Evolutionary conservation across 495 filamentous ascomycete genomes (phyloP), one percentile per base, ranked within the genome.

Genomic region (Penicillium lagena): DNA sequence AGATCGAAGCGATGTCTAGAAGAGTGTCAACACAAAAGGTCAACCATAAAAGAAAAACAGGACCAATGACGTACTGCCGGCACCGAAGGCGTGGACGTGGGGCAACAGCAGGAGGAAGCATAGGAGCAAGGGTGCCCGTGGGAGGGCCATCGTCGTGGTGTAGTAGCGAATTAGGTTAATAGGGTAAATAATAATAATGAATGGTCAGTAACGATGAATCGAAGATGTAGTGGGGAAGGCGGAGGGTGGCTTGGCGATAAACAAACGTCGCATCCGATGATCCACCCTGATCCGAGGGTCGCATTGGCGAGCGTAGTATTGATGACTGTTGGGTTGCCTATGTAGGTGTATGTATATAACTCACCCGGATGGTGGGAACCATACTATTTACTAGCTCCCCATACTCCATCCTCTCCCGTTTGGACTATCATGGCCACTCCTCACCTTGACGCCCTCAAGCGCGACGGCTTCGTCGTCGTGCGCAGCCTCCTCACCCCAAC

Each of bases 1-100:
- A 89, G 54, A 98, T 93, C 0, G 85, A 89, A 12, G 93, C 91
- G 49, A 96, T 95, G 58, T 96, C 69, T 71, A 35, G 9, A 22
- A 4, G 37, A 4, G 11, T 28, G 34, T 37, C 60, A 15, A 60
- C 47, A 31, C 9, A 31, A 13, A 1, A 31, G 17, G n/a, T n/a
- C n/a, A n/a, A n/a, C n/a, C 1, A 2, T 6, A 7, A 30, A 8
- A 29, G 4, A 3, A 14, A 14, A 15, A 2, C 7, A 4, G 15
- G n/a, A 36, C 11, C 31, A 36, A 12, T 22, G 12, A 27, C 55
- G 50, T 73, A 66, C 73, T 97, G 27, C 93, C 93, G 22, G 93
- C 93, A 39, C 93, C 93, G 58, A 98, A 98, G 8, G 91, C 93
- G 30, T 72, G 60, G 17, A 60, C 68, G 40, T 65, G 62, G 7